Base-by-base conservation (phyloP, 2,329 filamentous ascomycete species). In the Aspergillus fischeri region DNA sequence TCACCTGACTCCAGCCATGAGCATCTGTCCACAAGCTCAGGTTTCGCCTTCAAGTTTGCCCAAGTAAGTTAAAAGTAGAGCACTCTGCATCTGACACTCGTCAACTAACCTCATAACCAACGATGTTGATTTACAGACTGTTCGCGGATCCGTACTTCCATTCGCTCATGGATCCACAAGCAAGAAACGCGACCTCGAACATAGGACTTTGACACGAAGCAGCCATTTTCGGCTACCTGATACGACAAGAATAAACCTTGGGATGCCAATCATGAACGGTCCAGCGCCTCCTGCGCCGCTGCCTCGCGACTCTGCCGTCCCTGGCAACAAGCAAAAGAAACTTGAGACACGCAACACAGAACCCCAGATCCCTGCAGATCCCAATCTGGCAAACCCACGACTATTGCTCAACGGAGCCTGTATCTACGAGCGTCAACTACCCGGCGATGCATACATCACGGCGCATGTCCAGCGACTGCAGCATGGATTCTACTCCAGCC, bases 401-500 rank as follows among this genome's bases (percentile, higher is more conserved):
- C 63, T 75, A 29, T 65, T 70, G 42, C 60, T 74, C 51, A 72
- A 78, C 62, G 65, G 72, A 53, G 70, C 73, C 65, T 79, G 79
- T 56, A 74, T 81, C 44, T 81, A 81, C 54, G 79, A 82, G 63
- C 75, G 78, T 21, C 72, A 67, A 24, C 72, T 81, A 14, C 78
- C 78, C 0, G 78, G 79, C 3, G 71, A 78, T 41, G 76, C 78
- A 7, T 81, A 77, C 61, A 74, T 81, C 52, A 80, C 79, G 0
- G 79, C 78, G 0, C 77, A 81, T 58, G 76, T 80, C 9, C 77
- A 80, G 56, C 77, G 80, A 2, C 70, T 82, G 7, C 80, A 82
- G 58, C 77, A 79, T 60, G 80, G 80, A 4, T 77, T 70, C 57
- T 81, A 79, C 65, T 71, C 75, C 24, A 78, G 72, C 52, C 60